Evolutionary conservation across 2,329 filamentous ascomycete genomes (phyloP), one percentile per base, ranked within the genome.

Genomic region (Tympanopsis confertula): DNA sequence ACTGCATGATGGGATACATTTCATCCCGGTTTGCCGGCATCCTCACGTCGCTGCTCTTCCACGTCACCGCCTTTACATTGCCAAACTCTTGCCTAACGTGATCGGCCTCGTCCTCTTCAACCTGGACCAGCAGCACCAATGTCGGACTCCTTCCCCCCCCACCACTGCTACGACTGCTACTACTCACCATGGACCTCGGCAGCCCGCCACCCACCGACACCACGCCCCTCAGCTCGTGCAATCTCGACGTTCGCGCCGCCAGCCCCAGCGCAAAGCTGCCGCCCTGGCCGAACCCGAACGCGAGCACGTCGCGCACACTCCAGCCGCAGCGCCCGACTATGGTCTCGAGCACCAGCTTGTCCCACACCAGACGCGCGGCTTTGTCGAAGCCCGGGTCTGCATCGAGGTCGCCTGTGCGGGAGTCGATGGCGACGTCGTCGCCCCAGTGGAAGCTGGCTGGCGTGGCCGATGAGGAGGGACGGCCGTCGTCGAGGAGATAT

Each of bases 1-100:
- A 95, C 51, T 82, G 75, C 86, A 95, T 95, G 42, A 95, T 71
- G 1, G 88, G 87, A 50, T 88, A 53, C 71, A 93, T 88, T 66
- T 96, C 88, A 10, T 93, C 86, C 38, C 82, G 69, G 53, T 70
- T 81, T 35, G 68, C 65, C n/a, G 87, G 86, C 88, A 95, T 94
- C 1, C 71, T 71, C 56, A 94, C 86, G 4, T 80, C 83, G 3
- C 56, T 58, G 51, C 79, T 75, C 50, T 69, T 72, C 76, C 84
- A 91, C 50, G 73, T 73, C 39, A 77, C 77, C 44, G 79, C 67
- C 54, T 76, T 69, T 17, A 86, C 76, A 49, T 77, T 68, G 44
- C 68, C 62, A 56, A 89, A 91, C 39, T 74, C 69, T 30, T 65
- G 62, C 53, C 76, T 81, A 24, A 87, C 60, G 40, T 69, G 63